phyloP scores from a whole-genome alignment of 257 asterid species.

The Asclepias syriaca region DNA sequence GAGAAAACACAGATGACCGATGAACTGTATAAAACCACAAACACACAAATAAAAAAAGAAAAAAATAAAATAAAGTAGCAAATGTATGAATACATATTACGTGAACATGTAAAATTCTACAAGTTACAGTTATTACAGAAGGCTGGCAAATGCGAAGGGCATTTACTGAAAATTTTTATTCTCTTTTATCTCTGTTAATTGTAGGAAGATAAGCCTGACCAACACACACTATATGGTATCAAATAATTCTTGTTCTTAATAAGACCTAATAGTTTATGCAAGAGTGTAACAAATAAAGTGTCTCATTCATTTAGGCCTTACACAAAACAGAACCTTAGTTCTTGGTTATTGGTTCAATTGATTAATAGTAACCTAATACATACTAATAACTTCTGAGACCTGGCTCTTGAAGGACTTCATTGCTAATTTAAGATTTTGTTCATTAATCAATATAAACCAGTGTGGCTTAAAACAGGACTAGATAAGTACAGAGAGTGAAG shows the following conservation, averaged over 20 bases:
- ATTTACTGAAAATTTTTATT: background rate
- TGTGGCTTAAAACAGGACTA: background rate
- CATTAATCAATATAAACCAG: background rate
- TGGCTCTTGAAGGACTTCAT: too few relatives aligned
- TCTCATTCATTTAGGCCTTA: background rate
- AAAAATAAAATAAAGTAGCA: background rate
- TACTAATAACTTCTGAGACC: background rate
- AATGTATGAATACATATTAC: background rate
- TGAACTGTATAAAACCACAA: background rate
- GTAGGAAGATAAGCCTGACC: background rate
- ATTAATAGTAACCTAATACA: background rate
- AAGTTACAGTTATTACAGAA: background rate
- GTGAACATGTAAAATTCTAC: background rate
- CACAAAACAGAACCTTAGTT: background rate
- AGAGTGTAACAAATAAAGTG: background rate
- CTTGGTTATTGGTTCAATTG: background rate
- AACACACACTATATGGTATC: background rate
- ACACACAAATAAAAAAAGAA: too few relatives aligned
- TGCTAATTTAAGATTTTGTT: background rate
- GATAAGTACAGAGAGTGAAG: too few relatives aligned
- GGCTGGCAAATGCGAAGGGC: background rate
- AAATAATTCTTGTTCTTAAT: background rate
- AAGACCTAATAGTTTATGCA: background rate
- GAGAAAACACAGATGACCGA: background rate
- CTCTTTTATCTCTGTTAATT: background rate